Conservation (phyloP, 345 rosid species). For the Clarkia xantiana region DNA sequence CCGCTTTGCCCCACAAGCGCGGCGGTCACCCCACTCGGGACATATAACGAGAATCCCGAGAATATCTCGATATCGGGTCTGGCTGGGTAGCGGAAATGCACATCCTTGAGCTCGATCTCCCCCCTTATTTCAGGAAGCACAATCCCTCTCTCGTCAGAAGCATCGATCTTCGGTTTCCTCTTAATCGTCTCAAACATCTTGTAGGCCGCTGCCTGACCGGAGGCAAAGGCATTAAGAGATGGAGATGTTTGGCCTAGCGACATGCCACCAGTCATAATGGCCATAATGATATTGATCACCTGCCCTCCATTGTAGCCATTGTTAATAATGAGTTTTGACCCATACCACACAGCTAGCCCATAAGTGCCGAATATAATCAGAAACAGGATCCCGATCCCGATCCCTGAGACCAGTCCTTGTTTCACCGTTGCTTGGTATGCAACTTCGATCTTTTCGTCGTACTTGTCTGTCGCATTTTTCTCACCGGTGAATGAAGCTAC, state of each 20-base stretch:
- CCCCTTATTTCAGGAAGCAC: slow-evolving; percentile 35
- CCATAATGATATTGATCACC: slow-evolving; percentile 48
- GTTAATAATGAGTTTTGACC: slow-evolving; percentile 42
- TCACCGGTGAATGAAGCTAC: slow-evolving; percentile 89
- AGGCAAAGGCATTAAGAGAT: slow-evolving; percentile 43
- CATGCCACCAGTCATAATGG: slow-evolving; percentile 72
- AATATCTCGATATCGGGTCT: slow-evolving; percentile 59
- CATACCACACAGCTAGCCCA: slow-evolving; percentile 62
- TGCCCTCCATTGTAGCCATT: slow-evolving; percentile 68
- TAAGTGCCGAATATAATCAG: slow-evolving; percentile 34
- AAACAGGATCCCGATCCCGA: slow-evolving; percentile 44
- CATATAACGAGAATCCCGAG: slow-evolving; percentile 39
- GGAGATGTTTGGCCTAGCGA: slow-evolving; percentile 61
- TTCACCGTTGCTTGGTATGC: slow-evolving; percentile 39
- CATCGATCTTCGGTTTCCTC: slow-evolving; percentile 36
- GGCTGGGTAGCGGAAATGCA: slow-evolving; percentile 52
- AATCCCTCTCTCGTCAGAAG: slow-evolving; percentile 31
- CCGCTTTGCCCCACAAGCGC: slow-evolving; percentile 76
- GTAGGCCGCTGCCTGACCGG: slow-evolving; percentile 58
- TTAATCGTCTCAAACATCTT: slow-evolving; percentile 63
- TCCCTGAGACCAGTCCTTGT: slow-evolving; percentile 67
- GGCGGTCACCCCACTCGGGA: slow-evolving; percentile 41
- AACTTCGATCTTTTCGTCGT: slow-evolving; percentile 35
- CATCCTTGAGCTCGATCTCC: slow-evolving; percentile 44
- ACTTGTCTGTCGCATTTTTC: slow-evolving; percentile 49